These are phyloP conservation scores for Arthrocladium fulminans DNA, from an alignment of 2,329 filamentous ascomycete genomes.

Conservation along the genomic window DNA sequence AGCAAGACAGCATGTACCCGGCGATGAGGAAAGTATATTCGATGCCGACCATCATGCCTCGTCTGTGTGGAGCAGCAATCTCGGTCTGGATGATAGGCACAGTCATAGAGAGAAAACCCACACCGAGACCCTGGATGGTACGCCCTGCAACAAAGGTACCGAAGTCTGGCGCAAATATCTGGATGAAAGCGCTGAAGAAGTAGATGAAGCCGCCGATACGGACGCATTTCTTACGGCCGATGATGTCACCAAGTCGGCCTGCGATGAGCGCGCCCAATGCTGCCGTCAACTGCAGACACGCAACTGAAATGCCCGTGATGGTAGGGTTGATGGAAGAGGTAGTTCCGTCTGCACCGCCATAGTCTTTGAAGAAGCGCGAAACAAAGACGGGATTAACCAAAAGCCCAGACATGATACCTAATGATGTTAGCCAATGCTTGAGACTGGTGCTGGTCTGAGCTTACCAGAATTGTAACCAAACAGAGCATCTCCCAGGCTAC, in stretches of 20 bases:
- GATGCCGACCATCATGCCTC: slow-evolving; percentile 34
- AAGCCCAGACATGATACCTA: no score
- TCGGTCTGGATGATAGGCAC: slow-evolving; percentile 36
- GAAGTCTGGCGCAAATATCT: slow-evolving; percentile 34
- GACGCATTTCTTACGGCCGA: slow-evolving; percentile 36
- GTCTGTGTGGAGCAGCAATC: slow-evolving; percentile 30
- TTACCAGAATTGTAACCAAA: no score
- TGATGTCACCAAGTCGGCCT: slow-evolving; percentile 40
- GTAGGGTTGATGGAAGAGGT: slow-evolving; percentile 25
- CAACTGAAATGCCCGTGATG: slow-evolving; percentile 32
- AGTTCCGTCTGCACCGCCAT: slow-evolving; percentile 30
- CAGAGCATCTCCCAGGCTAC: no score
- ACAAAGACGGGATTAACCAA: no score
- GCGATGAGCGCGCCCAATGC: slow-evolving; percentile 49
- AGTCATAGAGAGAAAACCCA: slow-evolving; percentile 34
- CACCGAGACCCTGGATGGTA: slow-evolving; percentile 34
- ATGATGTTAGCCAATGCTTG: no score
- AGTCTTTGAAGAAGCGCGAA: slow-evolving; percentile 32
- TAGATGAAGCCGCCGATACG: slow-evolving; percentile 27
- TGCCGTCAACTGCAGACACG: slow-evolving; percentile 31
- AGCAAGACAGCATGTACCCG: no score
- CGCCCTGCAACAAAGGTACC: slow-evolving; percentile 31
- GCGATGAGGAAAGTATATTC: no score
- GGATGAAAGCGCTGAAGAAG: slow-evolving; percentile 32
- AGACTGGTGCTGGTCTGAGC: no score